Evolutionary conservation across 495 filamentous ascomycete genomes (phyloP).

Genomic region (Penicillium dipodomyicola): DNA sequence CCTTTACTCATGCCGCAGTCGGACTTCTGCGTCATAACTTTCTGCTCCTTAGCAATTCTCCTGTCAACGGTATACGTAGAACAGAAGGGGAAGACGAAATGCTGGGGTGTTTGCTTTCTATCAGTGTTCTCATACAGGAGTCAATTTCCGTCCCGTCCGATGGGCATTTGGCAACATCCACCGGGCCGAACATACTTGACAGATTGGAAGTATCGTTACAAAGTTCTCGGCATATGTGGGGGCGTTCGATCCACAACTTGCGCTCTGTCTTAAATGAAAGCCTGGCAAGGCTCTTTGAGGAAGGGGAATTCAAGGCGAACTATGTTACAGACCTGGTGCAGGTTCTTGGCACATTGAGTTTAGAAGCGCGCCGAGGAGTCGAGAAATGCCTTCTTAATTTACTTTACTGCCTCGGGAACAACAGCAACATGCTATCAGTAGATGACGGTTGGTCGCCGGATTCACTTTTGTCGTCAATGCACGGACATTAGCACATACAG

Average conservation of each 20-base stretch:
- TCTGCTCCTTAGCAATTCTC: slow-evolving; percentile 4
- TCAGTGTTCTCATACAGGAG: slow-evolving; percentile 29
- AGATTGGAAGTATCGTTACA: slow-evolving; percentile 18
- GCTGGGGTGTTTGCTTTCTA: slow-evolving; percentile 23
- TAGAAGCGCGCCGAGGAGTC: slow-evolving; percentile 26
- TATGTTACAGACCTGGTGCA: slow-evolving; percentile 25
- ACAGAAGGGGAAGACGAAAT: slow-evolving; percentile 20
- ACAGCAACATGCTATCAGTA: slow-evolving; percentile 1
- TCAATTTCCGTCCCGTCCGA: slow-evolving; percentile 19
- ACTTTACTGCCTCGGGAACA: slow-evolving; percentile 17
- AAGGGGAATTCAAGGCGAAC: slow-evolving; percentile 17
- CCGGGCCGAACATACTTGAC: slow-evolving; percentile 8
- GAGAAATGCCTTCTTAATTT: slow-evolving; percentile 34
- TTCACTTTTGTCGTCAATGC: too few species aligned
- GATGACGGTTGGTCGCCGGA: too few species aligned
- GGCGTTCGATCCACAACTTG: slow-evolving; percentile 18
- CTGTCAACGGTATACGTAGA: neutral
- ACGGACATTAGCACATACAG: too few species aligned
- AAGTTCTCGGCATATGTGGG: slow-evolving; percentile 13
- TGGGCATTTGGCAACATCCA: neutral
- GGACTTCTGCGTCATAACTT: slow-evolving; percentile 20
- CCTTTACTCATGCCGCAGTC: slow-evolving; percentile 22
- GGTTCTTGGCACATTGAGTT: slow-evolving; percentile 23
- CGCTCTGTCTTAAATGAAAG: slow-evolving; percentile 20
- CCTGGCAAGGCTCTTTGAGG: slow-evolving; percentile 7